Percentiles rank a stretch among this genome's conserved stretches.
Conservation (phyloP, 192 early-diverging fungal genomes). For the Kickxella alabastrina region DNA sequence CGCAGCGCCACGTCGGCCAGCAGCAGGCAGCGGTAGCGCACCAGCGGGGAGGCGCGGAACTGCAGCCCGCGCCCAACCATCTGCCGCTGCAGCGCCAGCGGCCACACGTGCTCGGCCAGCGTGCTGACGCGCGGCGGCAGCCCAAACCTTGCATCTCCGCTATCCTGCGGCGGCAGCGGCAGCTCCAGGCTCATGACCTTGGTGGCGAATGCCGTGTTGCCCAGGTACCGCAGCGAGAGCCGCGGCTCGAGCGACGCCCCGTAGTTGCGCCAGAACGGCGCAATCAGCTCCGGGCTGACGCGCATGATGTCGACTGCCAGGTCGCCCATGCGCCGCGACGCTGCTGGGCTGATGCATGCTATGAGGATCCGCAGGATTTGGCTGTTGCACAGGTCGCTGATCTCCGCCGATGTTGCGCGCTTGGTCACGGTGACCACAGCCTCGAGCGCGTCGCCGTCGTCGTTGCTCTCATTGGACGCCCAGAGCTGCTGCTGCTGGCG, state of each 20-base stretch:
- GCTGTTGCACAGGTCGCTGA: constrained; percentile 39
- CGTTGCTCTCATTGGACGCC: not conserved
- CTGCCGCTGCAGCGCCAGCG: constrained; percentile 16
- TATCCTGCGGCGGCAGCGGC: constrained; percentile 12
- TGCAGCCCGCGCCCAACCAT: constrained; percentile 33
- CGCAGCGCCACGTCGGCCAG: constrained; percentile 30
- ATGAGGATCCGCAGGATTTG: constrained; percentile 45
- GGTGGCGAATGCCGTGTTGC: constrained; percentile 34
- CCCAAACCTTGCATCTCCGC: not conserved
- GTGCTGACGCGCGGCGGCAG: constrained; percentile 32
- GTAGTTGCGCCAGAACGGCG: constrained; percentile 47
- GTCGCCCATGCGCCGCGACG: constrained; percentile 22
- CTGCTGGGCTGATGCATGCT: constrained; percentile 20
- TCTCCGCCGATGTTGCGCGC: constrained; percentile 4
- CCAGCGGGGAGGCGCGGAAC: constrained; percentile 15
- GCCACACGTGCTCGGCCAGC: constrained; percentile 41
- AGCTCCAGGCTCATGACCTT: constrained; percentile 30
- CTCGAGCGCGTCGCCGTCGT: constrained; percentile 10
- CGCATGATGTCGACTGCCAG: constrained; percentile 36
- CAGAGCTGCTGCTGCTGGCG: not conserved
- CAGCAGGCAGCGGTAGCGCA: constrained; percentile 41
- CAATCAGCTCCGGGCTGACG: constrained; percentile 44
- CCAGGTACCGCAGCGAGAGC: constrained; percentile 36
- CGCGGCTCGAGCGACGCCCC: constrained; percentile 38
- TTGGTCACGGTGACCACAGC: constrained; percentile 2